These are phyloP conservation scores for Cupressus sempervirens DNA, from an alignment of 75 land plant species.

Conservation along the genomic window DNA sequence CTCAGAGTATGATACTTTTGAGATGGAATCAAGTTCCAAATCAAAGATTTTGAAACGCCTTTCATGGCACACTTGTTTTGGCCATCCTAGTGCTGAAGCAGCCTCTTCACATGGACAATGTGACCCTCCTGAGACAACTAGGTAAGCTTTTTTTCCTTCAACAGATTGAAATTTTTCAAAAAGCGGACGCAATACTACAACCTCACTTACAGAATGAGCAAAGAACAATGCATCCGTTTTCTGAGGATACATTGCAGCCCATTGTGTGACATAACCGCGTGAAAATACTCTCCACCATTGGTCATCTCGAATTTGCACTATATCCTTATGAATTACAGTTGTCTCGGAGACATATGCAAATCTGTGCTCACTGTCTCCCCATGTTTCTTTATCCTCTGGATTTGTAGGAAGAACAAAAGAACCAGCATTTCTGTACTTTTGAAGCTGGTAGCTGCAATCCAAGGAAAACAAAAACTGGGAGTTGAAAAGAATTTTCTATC, in stretches of 20 bases:
- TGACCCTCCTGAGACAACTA: slow-evolving; percentile 77
- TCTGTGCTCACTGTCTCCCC: slow-evolving; percentile 99
- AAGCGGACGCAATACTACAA: slow-evolving; percentile 72
- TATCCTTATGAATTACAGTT: slow-evolving; percentile 92
- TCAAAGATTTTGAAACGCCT: slow-evolving; percentile 94
- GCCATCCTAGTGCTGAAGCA: slow-evolving; percentile 60
- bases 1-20: slow-evolving; percentile 50
- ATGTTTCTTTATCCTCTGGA: slow-evolving; percentile 84
- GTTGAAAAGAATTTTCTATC: background rate
- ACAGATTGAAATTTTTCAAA: slow-evolving; percentile 74
- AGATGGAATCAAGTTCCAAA: slow-evolving; percentile 56
- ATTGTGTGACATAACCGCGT: slow-evolving; percentile 87
- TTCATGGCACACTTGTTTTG: slow-evolving; percentile 66
- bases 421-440: slow-evolving; percentile 88
- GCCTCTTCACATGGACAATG: slow-evolving; percentile 93
- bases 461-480: background rate
- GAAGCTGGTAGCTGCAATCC: slow-evolving; percentile 83
- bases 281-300: slow-evolving; percentile 97
- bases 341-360: slow-evolving; percentile 97
- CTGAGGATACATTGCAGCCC: slow-evolving; percentile 99
- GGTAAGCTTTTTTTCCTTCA: slow-evolving; percentile 75
- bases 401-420: slow-evolving; percentile 91
- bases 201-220: slow-evolving; percentile 80
- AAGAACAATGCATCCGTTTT: slow-evolving; percentile 86
- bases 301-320: slow-evolving; percentile 89